Percentiles rank a stretch among this genome's conserved stretches.
Conservation (phyloP, 2,329 filamentous ascomycete species). For the Microthyrium microscopicum region DNA sequence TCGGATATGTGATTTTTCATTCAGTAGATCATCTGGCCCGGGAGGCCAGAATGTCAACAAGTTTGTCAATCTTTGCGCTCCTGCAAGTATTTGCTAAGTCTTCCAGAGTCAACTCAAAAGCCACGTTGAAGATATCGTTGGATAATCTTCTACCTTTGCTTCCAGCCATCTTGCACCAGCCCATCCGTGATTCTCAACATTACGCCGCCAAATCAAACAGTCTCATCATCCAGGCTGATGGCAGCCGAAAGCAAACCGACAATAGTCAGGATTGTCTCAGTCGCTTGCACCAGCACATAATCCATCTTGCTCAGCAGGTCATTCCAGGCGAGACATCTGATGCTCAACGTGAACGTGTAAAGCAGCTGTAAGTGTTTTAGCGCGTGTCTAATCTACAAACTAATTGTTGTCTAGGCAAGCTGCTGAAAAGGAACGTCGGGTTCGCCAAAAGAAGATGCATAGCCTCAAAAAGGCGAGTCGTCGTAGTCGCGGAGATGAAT, state of each 20-base stretch:
- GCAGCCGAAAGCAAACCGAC: conserved; percentile 42
- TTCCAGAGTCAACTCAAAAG: conserved; percentile 47
- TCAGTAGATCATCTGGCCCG: conserved; percentile 47
- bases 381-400: not conserved
- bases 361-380: conserved; percentile 28
- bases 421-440: conserved; percentile 38
- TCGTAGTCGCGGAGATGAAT: conserved; percentile 21
- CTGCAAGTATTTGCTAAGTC: not conserved
- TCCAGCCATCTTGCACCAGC: conserved; percentile 35
- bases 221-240: conserved; percentile 46
- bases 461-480: conserved; percentile 45
- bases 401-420: conserved; percentile 28
- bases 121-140: conserved; percentile 41
- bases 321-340: conserved; percentile 45
- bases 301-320: conserved; percentile 30
- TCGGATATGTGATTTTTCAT: conserved; percentile 40
- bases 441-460: conserved; percentile 42
- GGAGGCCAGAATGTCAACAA: conserved; percentile 56
- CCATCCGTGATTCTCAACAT: conserved; percentile 37
- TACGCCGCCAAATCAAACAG: conserved; percentile 34
- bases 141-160: conserved; percentile 35
- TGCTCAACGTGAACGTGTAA: conserved; percentile 37
- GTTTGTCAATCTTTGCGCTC: conserved; percentile 22
- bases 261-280: conserved; percentile 43
- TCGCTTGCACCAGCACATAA: conserved; percentile 38